Conservation (phyloP, 257 asterid genomes). For the Ocimum tenuiflorum region DNA sequence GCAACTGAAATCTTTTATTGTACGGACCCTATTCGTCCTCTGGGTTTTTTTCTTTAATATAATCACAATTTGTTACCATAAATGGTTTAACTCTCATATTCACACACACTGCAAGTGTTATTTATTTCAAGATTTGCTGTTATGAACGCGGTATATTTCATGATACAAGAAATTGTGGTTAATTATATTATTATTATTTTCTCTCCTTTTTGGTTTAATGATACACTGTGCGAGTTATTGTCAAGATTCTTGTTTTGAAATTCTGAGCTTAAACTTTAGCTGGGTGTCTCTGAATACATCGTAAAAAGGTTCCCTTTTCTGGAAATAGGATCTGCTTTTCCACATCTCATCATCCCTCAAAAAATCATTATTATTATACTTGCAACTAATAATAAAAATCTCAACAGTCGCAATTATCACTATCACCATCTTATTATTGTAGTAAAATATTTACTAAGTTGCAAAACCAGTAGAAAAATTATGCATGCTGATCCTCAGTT, state of each 20-base stretch:
- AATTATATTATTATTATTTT: slow-evolving; percentile 1
- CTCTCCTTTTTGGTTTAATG: slow-evolving; percentile 14
- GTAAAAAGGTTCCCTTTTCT: slow-evolving; percentile 42
- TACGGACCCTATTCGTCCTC: slow-evolving; percentile 48
- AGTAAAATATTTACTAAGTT: neutral
- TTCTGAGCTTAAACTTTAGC: slow-evolving; percentile 32
- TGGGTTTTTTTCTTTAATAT: slow-evolving; percentile 9
- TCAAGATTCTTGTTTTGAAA: slow-evolving; percentile 30
- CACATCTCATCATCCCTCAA: slow-evolving; percentile 25
- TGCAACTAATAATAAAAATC: too few relatives aligned
- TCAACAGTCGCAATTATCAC: neutral
- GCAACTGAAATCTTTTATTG: slow-evolving; percentile 26
- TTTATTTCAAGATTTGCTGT: slow-evolving; percentile 7
- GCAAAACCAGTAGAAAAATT: too few relatives aligned
- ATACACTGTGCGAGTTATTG: slow-evolving; percentile 33
- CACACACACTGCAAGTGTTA: neutral
- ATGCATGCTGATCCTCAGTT: too few relatives aligned
- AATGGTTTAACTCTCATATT: slow-evolving; percentile 18
- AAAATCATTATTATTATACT: neutral
- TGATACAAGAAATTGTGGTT: neutral
- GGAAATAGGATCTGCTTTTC: slow-evolving; percentile 46
- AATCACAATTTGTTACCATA: slow-evolving; percentile 9
- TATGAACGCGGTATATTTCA: too few relatives aligned
- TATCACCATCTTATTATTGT: neutral
- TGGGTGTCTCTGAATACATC: slow-evolving; percentile 28